phyloP scores from a whole-genome alignment of 164 flowering plant species.

The Platanus orientalis region DNA sequence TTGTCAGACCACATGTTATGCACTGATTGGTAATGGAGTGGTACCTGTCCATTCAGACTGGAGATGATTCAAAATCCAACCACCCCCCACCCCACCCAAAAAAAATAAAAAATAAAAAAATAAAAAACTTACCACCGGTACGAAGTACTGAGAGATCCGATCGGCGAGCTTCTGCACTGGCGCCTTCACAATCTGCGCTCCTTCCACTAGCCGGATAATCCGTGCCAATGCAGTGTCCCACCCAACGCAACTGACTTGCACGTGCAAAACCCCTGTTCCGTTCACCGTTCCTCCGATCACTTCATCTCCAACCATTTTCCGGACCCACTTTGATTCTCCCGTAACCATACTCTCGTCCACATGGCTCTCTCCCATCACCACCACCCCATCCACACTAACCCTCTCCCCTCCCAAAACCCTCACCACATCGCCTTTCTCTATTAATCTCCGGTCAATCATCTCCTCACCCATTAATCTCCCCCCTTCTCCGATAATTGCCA shows the following conservation, averaged over 20 bases:
- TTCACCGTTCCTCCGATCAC: constrained; percentile 21
- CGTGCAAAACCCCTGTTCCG: constrained; percentile 4
- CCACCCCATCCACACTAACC: constrained; percentile 18
- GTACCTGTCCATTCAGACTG: no score
- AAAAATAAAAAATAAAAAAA: no score
- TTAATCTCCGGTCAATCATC: constrained; percentile 1
- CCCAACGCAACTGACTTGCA: constrained; percentile 8
- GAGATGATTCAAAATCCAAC: no score
- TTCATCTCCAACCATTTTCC: constrained; percentile 8
- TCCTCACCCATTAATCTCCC: constrained; percentile 8
- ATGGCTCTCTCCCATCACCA: constrained; percentile 15
- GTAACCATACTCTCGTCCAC: constrained; percentile 18
- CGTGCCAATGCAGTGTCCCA: constrained; percentile 4
- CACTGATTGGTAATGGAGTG: no score
- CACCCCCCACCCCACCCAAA: no score
- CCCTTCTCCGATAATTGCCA: constrained; percentile 6
- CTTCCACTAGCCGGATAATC: constrained; percentile 7
- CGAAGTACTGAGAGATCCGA: constrained; percentile 4
- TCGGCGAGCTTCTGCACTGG: constrained; percentile 16
- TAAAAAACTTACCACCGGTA: constrained; percentile 3
- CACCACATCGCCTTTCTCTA: constrained; percentile 11
- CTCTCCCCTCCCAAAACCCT: constrained; percentile 16
- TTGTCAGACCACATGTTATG: no score
- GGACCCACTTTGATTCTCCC: constrained; percentile 15
- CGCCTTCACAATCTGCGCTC: constrained; percentile 12